Conservation (phyloP, 2,329 filamentous ascomycete genomes). For the Fusarium setosum region DNA sequence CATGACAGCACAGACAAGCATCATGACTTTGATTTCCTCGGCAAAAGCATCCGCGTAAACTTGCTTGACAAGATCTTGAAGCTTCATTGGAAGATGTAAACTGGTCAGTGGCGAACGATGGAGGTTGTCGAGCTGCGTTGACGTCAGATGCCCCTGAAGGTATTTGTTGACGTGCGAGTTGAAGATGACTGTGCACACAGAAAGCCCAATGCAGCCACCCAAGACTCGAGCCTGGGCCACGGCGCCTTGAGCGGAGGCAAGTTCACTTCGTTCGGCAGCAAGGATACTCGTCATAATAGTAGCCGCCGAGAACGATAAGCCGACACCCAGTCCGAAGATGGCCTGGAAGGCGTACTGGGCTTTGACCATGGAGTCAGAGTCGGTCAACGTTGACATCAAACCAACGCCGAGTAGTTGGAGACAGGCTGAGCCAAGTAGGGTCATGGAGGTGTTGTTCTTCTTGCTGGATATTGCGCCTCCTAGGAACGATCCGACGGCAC, state of each 20-base stretch:
- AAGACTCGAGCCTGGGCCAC: slow-evolving; percentile 70
- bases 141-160: slow-evolving; percentile 50
- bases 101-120: slow-evolving; percentile 57
- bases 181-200: slow-evolving; percentile 69
- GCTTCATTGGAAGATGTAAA: slow-evolving; percentile 47
- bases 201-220: slow-evolving; percentile 69
- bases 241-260: slow-evolving; percentile 69
- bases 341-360: slow-evolving; percentile 66
- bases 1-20: slow-evolving; percentile 56
- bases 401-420: slow-evolving; percentile 65
- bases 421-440: slow-evolving; percentile 59
- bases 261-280: slow-evolving; percentile 57
- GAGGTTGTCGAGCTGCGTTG: slow-evolving; percentile 53
- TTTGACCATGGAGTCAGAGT: slow-evolving; percentile 46
- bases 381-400: slow-evolving; percentile 59
- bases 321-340: slow-evolving; percentile 69
- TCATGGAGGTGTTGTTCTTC: slow-evolving; percentile 64
- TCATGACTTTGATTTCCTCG: slow-evolving; percentile 59
- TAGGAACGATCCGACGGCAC: slow-evolving; percentile 66
- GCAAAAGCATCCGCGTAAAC: slow-evolving; percentile 60
- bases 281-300: slow-evolving; percentile 69
- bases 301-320: slow-evolving; percentile 66
- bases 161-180: slow-evolving; percentile 56
- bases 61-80: slow-evolving; percentile 50
- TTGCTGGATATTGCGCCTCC: slow-evolving; percentile 65